Evolutionary conservation across 352 stramenopile genomes (phyloP).

Genomic region (Halophytophthora polymorphica): DNA sequence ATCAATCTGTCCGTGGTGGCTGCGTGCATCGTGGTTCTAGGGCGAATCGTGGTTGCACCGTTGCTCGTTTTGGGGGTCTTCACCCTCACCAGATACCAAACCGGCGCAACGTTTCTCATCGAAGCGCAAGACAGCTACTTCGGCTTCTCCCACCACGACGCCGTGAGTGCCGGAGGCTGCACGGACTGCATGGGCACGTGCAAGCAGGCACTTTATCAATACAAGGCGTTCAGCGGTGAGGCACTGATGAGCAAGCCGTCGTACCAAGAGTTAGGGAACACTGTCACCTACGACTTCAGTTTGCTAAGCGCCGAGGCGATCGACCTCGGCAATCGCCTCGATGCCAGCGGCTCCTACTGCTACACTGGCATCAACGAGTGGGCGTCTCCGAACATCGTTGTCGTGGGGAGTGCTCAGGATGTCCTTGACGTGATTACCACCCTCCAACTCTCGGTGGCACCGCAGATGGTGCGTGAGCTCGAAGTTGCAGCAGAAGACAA

Average conservation of each 20-base stretch:
- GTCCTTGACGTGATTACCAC: neutral
- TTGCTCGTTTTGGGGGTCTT: neutral
- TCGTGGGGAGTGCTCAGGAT: neutral
- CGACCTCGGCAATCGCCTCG: neutral
- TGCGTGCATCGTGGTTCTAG: neutral
- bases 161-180: constrained; percentile 1
- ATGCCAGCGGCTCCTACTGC: neutral
- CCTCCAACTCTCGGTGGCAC: neutral
- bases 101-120: neutral
- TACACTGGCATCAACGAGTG: constrained; percentile 4
- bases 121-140: constrained; percentile 1
- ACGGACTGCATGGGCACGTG: neutral
- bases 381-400: neutral
- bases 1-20: neutral
- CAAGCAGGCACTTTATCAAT: neutral
- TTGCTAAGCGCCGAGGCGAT: neutral
- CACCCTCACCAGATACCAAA: neutral
- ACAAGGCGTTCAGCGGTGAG: neutral
- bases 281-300: neutral
- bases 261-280: constrained; percentile 1
- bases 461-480: neutral
- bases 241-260: constrained; percentile 4
- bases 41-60: neutral
- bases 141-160: neutral
- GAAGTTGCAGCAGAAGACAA: neutral